These are phyloP conservation scores for Cornus florida DNA, from an alignment of 148 eudicot species.

Conservation along the genomic window DNA sequence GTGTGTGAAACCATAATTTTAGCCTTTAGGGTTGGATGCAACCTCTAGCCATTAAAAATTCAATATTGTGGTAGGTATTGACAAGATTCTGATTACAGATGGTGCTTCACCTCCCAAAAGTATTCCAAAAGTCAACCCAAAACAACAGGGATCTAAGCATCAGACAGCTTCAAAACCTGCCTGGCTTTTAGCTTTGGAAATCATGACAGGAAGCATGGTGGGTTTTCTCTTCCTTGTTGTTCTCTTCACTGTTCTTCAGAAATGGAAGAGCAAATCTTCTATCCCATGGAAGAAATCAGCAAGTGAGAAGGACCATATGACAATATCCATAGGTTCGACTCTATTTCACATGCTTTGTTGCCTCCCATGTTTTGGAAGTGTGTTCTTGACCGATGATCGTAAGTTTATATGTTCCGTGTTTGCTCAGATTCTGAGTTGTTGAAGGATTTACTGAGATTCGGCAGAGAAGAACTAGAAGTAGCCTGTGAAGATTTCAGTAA, in stretches of 20 bases:
- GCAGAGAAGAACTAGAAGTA: slow-evolving; percentile 91
- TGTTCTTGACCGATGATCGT: not conserved
- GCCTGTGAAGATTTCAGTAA: slow-evolving; percentile 99
- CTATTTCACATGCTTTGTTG: not conserved
- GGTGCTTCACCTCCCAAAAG: slow-evolving; percentile 38
- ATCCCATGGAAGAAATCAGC: slow-evolving; percentile 90
- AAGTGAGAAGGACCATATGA: slow-evolving; percentile 63
- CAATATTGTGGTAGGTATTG: not conserved
- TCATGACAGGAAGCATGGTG: slow-evolving; percentile 72
- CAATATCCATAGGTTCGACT: slow-evolving; percentile 56
- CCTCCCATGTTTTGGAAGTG: not conserved
- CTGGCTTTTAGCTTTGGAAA: slow-evolving; percentile 81
- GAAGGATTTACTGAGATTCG: slow-evolving; percentile 63
- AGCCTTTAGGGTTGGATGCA: not conserved
- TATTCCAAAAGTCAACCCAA: slow-evolving; percentile 32
- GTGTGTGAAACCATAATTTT: not conserved
- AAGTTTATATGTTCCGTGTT: not conserved
- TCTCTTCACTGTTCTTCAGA: slow-evolving; percentile 47
- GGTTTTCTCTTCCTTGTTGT: slow-evolving; percentile 54
- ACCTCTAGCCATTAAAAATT: not conserved
- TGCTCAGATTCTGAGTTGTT: slow-evolving; percentile 67
- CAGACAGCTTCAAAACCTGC: slow-evolving; percentile 43
- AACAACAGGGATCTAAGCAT: slow-evolving; percentile 44
- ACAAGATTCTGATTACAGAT: slow-evolving; percentile 34
- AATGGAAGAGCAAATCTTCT: slow-evolving; percentile 63